phyloP scores from a whole-genome alignment of 2,329 filamentous ascomycete species.

The Aspergillus viridinutans region DNA sequence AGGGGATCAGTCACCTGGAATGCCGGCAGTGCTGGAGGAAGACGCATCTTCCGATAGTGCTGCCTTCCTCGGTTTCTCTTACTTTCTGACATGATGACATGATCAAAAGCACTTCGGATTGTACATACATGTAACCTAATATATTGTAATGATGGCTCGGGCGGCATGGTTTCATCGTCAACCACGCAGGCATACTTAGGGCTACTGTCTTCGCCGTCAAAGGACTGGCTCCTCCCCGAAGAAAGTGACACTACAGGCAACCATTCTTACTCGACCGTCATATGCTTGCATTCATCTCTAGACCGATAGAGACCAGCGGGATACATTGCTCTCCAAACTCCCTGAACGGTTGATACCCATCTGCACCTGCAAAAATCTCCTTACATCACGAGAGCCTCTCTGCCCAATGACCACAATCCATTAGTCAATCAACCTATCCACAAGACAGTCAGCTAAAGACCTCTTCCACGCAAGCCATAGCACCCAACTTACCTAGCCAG shows the following conservation, averaged over 20 bases:
- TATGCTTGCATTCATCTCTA: background rate
- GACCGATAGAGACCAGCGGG: background rate
- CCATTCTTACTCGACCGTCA: background rate
- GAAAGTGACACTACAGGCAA: background rate
- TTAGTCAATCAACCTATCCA: background rate
- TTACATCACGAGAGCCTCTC: background rate
- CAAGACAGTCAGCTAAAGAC: background rate
- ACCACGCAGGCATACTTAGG: no score
- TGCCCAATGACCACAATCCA: background rate
- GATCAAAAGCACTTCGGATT: background rate
- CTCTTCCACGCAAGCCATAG: background rate
- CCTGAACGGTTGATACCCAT: background rate
- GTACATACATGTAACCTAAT: background rate
- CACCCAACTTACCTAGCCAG: background rate
- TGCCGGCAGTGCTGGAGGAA: conserved; percentile 38
- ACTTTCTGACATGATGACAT: background rate
- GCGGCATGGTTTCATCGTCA: background rate
- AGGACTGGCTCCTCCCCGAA: background rate
- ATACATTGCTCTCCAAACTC: background rate
- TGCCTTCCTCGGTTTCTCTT: background rate
- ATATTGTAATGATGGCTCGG: background rate
- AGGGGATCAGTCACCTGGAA: conserved; percentile 43
- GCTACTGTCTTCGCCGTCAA: no score
- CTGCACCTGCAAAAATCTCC: background rate
- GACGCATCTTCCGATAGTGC: conserved; percentile 41